phyloP scores from a whole-genome alignment of 2,329 filamentous ascomycete species.

The Trichoderma cornu-damae region DNA sequence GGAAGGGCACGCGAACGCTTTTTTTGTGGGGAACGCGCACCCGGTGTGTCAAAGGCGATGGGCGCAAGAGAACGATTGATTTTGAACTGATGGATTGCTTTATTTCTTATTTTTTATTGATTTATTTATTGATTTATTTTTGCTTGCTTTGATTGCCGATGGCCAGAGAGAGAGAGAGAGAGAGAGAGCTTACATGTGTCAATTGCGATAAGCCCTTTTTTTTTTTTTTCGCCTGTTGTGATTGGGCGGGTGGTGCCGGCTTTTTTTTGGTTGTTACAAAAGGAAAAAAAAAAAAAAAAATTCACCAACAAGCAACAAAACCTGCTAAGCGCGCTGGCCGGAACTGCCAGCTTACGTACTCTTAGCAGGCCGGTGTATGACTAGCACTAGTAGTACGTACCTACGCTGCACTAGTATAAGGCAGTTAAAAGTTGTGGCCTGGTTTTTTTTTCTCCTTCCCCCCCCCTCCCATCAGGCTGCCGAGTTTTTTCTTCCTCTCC shows the following conservation, averaged over 20 bases:
- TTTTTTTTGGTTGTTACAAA: too few species aligned
- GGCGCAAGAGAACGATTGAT: background rate
- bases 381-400: too few species aligned
- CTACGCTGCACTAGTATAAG: too few species aligned
- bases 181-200: conserved; percentile 3
- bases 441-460: background rate
- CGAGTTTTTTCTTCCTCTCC: background rate
- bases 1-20: conserved; percentile 7
- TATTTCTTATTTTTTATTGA: too few species aligned
- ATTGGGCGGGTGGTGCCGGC: background rate
- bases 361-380: too few species aligned
- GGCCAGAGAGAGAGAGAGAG: background rate
- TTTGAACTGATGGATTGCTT: too few species aligned
- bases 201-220: conserved; percentile 2
- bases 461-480: background rate
- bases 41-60: background rate
- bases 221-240: background rate
- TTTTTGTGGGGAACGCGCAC: background rate
- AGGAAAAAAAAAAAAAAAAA: conserved; percentile 4
- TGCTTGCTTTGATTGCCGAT: conserved; percentile 1
- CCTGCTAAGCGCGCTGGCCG: conserved; percentile 12
- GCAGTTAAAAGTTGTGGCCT: conserved; percentile 2
- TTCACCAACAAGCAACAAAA: background rate
- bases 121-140: too few species aligned
- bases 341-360: background rate